These are phyloP conservation scores for Phylloboletellus chloephorus DNA, from an alignment of 1,284 basidiomycete species.

Conservation along the genomic window DNA sequence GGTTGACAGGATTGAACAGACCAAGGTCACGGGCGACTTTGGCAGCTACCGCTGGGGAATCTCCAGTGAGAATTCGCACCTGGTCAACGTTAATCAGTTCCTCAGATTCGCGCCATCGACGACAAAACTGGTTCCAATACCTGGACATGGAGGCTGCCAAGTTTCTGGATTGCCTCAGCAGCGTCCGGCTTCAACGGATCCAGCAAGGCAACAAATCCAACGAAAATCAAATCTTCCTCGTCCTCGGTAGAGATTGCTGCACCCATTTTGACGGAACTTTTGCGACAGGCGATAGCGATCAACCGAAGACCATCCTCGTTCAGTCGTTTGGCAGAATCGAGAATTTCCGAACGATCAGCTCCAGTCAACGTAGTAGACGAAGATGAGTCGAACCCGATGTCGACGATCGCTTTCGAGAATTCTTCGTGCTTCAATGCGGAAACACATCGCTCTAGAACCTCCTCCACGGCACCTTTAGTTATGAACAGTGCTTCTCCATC, in stretches of 20 bases:
- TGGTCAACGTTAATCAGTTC: slow-evolving; percentile 8
- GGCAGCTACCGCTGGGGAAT: slow-evolving; percentile 29
- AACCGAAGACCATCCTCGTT: slow-evolving; percentile 31
- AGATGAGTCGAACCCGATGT: slow-evolving; percentile 17
- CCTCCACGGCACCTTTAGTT: slow-evolving; percentile 31
- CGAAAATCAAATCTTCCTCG: slow-evolving; percentile 28
- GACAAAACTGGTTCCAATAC: slow-evolving; percentile 11
- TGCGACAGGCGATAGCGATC: slow-evolving; percentile 30
- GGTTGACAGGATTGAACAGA: slow-evolving; percentile 23
- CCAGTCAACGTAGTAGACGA: slow-evolving; percentile 17
- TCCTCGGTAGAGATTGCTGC: slow-evolving; percentile 20
- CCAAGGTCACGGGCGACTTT: slow-evolving; percentile 33
- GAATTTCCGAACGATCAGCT: slow-evolving; percentile 21
- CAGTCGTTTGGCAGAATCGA: slow-evolving; percentile 24
- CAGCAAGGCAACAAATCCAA: slow-evolving; percentile 28
- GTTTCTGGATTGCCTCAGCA: slow-evolving; percentile 28
- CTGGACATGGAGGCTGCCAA: slow-evolving; percentile 29
- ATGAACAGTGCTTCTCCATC: slow-evolving; percentile 24
- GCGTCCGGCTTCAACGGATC: slow-evolving; percentile 31
- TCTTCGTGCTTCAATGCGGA: slow-evolving; percentile 22
- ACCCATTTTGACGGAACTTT: slow-evolving; percentile 14
- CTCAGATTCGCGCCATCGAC: not conserved
- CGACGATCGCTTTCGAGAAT: slow-evolving; percentile 10
- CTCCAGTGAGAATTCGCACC: slow-evolving; percentile 31
- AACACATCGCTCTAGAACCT: slow-evolving; percentile 29